phyloP scores from a whole-genome alignment of 2,329 filamentous ascomycete species.

The Didymella pinodella region DNA sequence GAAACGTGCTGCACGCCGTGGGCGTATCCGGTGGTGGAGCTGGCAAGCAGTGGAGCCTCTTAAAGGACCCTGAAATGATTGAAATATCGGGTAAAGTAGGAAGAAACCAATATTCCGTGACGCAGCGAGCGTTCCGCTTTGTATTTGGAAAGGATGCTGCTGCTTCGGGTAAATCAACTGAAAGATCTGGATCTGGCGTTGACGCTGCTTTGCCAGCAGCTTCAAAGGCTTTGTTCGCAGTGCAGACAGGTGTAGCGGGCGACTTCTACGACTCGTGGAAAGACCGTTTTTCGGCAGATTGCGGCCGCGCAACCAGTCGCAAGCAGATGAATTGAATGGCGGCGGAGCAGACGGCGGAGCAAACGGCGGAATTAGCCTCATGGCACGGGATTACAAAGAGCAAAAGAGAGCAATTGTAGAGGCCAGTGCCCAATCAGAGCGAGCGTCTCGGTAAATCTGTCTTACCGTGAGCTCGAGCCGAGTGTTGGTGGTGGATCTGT shows the following conservation, averaged over 20 bases:
- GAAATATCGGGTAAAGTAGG: constrained; percentile 37
- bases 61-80: constrained; percentile 34
- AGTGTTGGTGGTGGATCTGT: constrained; percentile 16
- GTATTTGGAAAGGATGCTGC: constrained; percentile 24
- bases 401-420: constrained; percentile 9
- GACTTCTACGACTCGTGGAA: constrained; percentile 13
- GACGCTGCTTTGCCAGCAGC: constrained; percentile 1
- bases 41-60: constrained; percentile 28
- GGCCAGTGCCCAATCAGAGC: constrained; percentile 9
- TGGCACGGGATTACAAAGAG: constrained; percentile 5
- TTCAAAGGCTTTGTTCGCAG: not conserved
- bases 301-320: constrained; percentile 16
- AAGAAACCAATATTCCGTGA: constrained; percentile 24
- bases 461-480: constrained; percentile 17
- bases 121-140: constrained; percentile 16
- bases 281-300: constrained; percentile 12
- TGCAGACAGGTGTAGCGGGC: constrained; percentile 4
- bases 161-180: constrained; percentile 26
- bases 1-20: constrained; percentile 31
- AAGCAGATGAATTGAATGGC: constrained; percentile 15
- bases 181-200: constrained; percentile 12
- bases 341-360: constrained; percentile 3
- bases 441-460: constrained; percentile 6
- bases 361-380: constrained; percentile 12
- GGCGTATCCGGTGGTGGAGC: constrained; percentile 26